Conservation (phyloP, 2,329 filamentous ascomycete genomes). For the Xylariaceae sp. region DNA sequence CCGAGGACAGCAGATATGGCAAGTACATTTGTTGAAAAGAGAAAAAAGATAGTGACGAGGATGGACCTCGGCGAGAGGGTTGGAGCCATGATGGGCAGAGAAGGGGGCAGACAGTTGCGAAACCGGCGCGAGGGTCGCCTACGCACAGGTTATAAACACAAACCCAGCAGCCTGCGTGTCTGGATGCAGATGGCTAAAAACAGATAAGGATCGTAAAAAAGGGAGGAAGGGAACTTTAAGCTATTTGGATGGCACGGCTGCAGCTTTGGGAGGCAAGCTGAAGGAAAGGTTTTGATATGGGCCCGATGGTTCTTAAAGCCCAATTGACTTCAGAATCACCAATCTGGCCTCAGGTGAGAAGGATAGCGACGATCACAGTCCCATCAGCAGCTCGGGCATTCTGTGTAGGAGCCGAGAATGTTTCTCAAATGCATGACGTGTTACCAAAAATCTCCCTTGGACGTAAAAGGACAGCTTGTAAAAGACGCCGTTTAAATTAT, state of each 20-base stretch:
- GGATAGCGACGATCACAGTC: conserved; percentile 1
- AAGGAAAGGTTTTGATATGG: not conserved
- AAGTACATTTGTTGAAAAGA: conserved; percentile 47
- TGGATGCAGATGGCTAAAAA: conserved; percentile 1
- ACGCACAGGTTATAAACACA: conserved; percentile 7
- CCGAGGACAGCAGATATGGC: conserved; percentile 74
- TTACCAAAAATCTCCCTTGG: conserved; percentile 18
- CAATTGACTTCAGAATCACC: conserved; percentile 5
- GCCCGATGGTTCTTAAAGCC: conserved; percentile 5
- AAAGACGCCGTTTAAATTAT: not conserved
- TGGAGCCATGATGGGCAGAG: conserved; percentile 38
- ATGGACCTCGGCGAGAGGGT: conserved; percentile 35
- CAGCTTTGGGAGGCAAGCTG: not conserved
- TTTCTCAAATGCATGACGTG: conserved; percentile 22
- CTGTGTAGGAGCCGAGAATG: not conserved
- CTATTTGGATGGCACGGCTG: not conserved
- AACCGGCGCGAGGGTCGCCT: conserved; percentile 30
- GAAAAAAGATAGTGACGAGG: conserved; percentile 38
- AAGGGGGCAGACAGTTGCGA: conserved; percentile 12
- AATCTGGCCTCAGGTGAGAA: conserved; percentile 23
- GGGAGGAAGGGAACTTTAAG: not conserved
- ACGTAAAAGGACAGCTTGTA: conserved; percentile 30
- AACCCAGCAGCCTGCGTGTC: conserved; percentile 14
- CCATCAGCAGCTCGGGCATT: conserved; percentile 16
- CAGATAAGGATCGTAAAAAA: not conserved